Base-by-base conservation (phyloP, 768 basidiomycete species). In the Neoboletus brunneissimus region DNA sequence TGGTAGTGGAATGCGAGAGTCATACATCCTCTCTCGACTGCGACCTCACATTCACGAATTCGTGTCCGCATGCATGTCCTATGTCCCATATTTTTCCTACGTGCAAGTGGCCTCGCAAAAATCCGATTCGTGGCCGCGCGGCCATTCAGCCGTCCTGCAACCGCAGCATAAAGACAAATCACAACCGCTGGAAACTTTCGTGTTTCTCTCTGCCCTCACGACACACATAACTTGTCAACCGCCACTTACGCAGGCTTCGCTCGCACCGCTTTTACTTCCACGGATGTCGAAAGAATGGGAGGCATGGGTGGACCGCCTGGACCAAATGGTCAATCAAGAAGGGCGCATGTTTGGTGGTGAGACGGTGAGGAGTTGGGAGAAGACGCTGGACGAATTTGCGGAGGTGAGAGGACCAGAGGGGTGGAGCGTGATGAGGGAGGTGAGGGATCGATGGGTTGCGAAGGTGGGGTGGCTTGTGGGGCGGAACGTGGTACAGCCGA, bases 41-140 rank as follows among this genome's bases (percentile, higher is more conserved):
- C 82, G 86, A 47, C 86, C 88, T 16, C 85, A 87, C 70, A 83
- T 92, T 48, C 74, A 78, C 50, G 91, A 92, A 50, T 94, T 90
- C 62, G 84, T 87, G 31, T 81, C 91, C 3, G 82, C 86, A 31
- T 89, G 83, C 69, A 79, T 85, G 69, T 87, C 91, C 7, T 94
- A 93, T 68, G 82, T 93, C 46, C 89, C 89, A 3, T 93, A 94
- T 67, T 94, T 94, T 67, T 88, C 90, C 22, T 86, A 81, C 62
- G 70, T 81, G 51, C 56, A 63, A 44, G 40, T 32, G 59, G 23
- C 27, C 46, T 66, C 51, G 57, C 64, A 58, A 50, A 60, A 54
- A 50, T 54, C 61, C 63, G 60, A 65, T 64, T 51, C 63, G 54
- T 58, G 71, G 62, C 57, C 73, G 43, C 73, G 75, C 51, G 75